Evolutionary conservation across 2,329 filamentous ascomycete genomes (phyloP).

Genomic region (Nemania sp.): DNA sequence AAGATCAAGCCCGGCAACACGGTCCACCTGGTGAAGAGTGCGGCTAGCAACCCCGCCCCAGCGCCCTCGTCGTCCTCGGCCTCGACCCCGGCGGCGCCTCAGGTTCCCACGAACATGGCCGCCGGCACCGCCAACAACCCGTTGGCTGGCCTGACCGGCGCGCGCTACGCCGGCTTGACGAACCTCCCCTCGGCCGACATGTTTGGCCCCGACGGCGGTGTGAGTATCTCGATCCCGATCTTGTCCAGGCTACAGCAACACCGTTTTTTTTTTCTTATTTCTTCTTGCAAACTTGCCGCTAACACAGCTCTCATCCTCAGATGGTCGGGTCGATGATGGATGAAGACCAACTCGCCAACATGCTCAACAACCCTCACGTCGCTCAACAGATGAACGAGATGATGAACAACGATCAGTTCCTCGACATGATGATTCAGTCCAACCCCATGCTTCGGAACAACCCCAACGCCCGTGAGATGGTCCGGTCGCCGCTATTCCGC

Average conservation of each 20-base stretch:
- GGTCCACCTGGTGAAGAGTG: slow-evolving; percentile 94
- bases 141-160: slow-evolving; percentile 86
- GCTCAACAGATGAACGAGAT: slow-evolving; percentile 90
- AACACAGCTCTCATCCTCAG: slow-evolving; percentile 47
- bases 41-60: slow-evolving; percentile 74
- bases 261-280: too few relatives aligned
- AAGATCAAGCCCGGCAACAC: slow-evolving; percentile 98
- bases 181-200: slow-evolving; percentile 83
- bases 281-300: background rate
- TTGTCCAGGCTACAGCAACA: background rate
- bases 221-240: slow-evolving; percentile 56
- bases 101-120: slow-evolving; percentile 76
- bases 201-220: slow-evolving; percentile 93
- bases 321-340: slow-evolving; percentile 83
- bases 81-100: slow-evolving; percentile 53
- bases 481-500: slow-evolving; percentile 86
- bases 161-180: slow-evolving; percentile 89
- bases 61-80: slow-evolving; percentile 47
- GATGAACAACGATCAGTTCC: slow-evolving; percentile 89
- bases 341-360: slow-evolving; percentile 77
- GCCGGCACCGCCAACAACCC: slow-evolving; percentile 86
- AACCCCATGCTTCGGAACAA: slow-evolving; percentile 62
- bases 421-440: slow-evolving; percentile 91
- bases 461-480: slow-evolving; percentile 77
- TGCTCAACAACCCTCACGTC: slow-evolving; percentile 88